Conservation (phyloP, 75 land plant species). For the Azolla pinnata region DNA sequence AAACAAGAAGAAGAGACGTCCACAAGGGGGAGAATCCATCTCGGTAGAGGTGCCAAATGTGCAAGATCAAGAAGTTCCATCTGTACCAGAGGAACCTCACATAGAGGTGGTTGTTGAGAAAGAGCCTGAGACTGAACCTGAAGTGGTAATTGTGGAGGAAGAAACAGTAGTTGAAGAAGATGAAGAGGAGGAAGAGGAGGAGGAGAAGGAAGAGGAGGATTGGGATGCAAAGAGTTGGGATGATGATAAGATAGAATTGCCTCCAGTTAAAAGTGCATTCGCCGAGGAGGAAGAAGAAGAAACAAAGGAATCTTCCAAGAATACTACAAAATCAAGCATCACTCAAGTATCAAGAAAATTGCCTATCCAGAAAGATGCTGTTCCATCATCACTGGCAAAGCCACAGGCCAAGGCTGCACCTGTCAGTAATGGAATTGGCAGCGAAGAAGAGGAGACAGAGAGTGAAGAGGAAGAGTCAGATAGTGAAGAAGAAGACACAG, state of each 20-base stretch:
- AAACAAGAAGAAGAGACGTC: constrained; percentile 51
- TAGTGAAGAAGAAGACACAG: constrained; percentile 21
- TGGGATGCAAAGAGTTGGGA: constrained; percentile 99
- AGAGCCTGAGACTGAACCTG: constrained; percentile 22
- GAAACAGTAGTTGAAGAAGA: constrained; percentile 16
- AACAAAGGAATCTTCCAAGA: constrained; percentile 13
- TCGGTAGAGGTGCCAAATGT: constrained; percentile 17
- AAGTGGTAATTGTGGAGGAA: constrained; percentile 14
- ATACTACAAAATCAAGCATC: constrained; percentile 9
- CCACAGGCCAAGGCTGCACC: constrained; percentile 13
- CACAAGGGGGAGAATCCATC: constrained; percentile 10
- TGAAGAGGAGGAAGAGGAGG: constrained; percentile 29
- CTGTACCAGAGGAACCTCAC: constrained; percentile 8
- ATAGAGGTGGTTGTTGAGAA: constrained; percentile 16
- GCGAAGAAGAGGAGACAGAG: constrained; percentile 26
- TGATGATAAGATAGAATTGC: constrained; percentile 52
- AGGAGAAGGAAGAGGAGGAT: constrained; percentile 77
- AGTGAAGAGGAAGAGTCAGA: constrained; percentile 28
- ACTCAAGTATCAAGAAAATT: constrained; percentile 13
- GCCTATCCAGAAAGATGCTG: constrained; percentile 14
- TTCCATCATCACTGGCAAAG: constrained; percentile 7
- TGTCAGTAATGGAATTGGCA: constrained; percentile 13
- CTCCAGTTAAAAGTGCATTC: constrained; percentile 55
- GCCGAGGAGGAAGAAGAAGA: constrained; percentile 64
- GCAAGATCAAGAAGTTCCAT: constrained; percentile 10